A percentile compares a stretch with the other conserved stretches of the same genome.
These are phyloP conservation scores for Penicillium maclennaniae DNA, from an alignment of 495 filamentous ascomycete genomes.

Conservation along the genomic window DNA sequence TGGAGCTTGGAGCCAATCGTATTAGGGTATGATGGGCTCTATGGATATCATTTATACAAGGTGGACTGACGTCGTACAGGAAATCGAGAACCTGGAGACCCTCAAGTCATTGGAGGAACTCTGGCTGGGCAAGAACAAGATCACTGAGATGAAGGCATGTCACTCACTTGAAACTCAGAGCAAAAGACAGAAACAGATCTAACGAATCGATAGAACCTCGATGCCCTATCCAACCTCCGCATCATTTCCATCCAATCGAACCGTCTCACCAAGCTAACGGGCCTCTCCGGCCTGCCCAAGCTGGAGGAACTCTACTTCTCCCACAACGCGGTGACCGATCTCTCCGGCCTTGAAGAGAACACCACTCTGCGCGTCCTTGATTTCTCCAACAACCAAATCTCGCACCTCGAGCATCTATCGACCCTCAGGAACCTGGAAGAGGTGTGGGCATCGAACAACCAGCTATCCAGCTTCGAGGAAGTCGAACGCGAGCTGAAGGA, in stretches of 20 bases:
- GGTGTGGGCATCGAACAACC: conserved; percentile 91
- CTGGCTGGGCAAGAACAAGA: conserved; percentile 98
- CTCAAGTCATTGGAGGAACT: conserved; percentile 75
- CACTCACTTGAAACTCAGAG: neutral
- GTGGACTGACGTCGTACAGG: conserved; percentile 37
- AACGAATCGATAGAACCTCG: conserved; percentile 50
- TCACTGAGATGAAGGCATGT: conserved; percentile 70
- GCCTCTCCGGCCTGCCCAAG: conserved; percentile 65
- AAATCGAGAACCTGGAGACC: conserved; percentile 81
- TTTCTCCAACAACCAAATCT: conserved; percentile 84
- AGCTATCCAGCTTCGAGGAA: conserved; percentile 73
- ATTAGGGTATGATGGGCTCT: conserved; percentile 56
- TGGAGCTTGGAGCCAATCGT: conserved; percentile 89
- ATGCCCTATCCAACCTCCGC: conserved; percentile 68
- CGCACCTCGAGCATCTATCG: conserved; percentile 66
- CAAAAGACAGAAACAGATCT: neutral
- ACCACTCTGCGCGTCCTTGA: conserved; percentile 73
- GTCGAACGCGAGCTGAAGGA: conserved; percentile 74
- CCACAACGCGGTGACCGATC: conserved; percentile 83
- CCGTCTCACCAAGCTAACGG: conserved; percentile 75
- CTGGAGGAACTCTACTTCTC: conserved; percentile 97
- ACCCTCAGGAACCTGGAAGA: conserved; percentile 74
- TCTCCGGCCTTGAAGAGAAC: conserved; percentile 71
- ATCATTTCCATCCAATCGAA: conserved; percentile 98
- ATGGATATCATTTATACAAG: neutral